Evolutionary conservation across 495 filamentous ascomycete genomes (phyloP), one percentile per base, ranked within the genome.

Genomic region (Aspergillus avenaceus): DNA sequence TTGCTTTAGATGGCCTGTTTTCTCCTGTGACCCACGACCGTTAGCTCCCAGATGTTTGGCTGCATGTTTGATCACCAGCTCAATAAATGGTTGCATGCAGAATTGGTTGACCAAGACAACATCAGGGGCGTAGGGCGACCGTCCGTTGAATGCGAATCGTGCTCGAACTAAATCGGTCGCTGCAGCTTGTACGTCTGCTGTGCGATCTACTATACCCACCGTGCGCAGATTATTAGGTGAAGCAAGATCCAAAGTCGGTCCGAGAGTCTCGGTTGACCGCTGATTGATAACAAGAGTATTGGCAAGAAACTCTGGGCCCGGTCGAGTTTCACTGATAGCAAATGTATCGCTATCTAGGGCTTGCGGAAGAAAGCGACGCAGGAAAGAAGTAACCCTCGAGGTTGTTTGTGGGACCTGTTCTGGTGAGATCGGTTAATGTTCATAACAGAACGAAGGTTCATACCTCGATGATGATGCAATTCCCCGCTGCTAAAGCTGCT

Each of bases 61-160:
- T 0, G 65, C 52, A 13, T 66, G 63, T 14, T 64, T 55, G 13
- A 75, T 61, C 4, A 72, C 66, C 1, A 73, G 68, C 41, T 76
- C 66, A 0, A 77, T 50, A 42, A 82, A 80, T 0, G 63, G 59
- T 45, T 75, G 68, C 66, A 77, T 77, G 5, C 64, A 67, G 50
- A 74, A 82, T 54, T 82, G 78, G 45, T 83, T 75, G 19, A 83
- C 79, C 0, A 82, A 53, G 1, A 82, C 77, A 3, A 77, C 16
- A 55, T 80, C 79, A 1, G 79, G 79, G 4, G 75, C 69, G 61
- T 81, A 81, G 0, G 75, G 64, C 0, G 76, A 78, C 2, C 59
- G 62, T 2, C 79, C 80, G 5, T 69, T 67, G 12, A 80, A 73
- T 13, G 64, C 66, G 47, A 79, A 79, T 9, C 79, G 62, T 18